Conservation (phyloP, 1,284 basidiomycete species). For the Malassezia arunalokei region DNA sequence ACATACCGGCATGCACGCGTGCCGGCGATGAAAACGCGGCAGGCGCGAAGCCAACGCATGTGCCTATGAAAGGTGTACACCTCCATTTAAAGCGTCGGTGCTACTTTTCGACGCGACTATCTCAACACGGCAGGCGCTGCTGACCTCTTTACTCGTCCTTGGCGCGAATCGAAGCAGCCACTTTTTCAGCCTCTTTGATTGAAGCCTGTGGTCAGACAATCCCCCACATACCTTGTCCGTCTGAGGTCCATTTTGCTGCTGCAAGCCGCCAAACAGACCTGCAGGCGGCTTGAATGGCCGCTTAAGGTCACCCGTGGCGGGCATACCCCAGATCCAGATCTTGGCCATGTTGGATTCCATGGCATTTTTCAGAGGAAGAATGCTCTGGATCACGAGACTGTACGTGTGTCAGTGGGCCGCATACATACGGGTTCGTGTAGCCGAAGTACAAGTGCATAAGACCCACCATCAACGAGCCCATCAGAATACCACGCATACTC, state of each 20-base stretch:
- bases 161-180: slow-evolving; percentile 50
- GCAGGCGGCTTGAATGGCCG: slow-evolving; percentile 70
- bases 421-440: slow-evolving; percentile 42
- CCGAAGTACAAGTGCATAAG: slow-evolving; percentile 45
- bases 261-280: slow-evolving; percentile 57
- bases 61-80: too few species aligned
- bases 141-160: slow-evolving; percentile 10
- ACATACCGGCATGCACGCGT: slow-evolving; percentile 15
- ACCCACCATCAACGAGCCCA: slow-evolving; percentile 46
- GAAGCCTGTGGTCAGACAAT: slow-evolving; percentile 47
- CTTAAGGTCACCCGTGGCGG: slow-evolving; percentile 71
- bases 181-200: slow-evolving; percentile 75
- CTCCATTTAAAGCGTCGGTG: too few species aligned
- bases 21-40: neutral
- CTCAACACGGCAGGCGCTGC: too few species aligned
- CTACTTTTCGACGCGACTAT: too few species aligned
- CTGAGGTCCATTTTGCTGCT: slow-evolving; percentile 49
- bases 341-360: slow-evolving; percentile 44
- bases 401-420: neutral
- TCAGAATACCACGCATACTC: slow-evolving; percentile 55
- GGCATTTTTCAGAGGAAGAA: slow-evolving; percentile 44
- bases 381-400: slow-evolving; percentile 41
- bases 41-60: too few species aligned
- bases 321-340: slow-evolving; percentile 42
- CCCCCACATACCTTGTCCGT: slow-evolving; percentile 54